These are phyloP conservation scores for Saccharomyces uvarum DNA, from an alignment of 1,139 yeast genomes.

Conservation along the genomic window DNA sequence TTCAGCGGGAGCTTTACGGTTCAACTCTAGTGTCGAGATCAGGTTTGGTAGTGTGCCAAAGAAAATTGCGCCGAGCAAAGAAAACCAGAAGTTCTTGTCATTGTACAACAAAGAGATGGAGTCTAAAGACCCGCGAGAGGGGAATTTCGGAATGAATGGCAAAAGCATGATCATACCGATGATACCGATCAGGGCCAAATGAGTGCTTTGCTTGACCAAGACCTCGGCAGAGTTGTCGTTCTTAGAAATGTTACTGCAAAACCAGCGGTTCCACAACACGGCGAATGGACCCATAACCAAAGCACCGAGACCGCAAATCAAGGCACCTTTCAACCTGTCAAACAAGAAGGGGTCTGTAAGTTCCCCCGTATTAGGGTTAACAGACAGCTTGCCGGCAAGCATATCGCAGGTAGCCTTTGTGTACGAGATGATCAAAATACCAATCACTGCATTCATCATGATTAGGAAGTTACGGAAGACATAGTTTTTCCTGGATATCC, in stretches of 20 bases:
- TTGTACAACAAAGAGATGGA: conserved; percentile 15
- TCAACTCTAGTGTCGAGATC: conserved; percentile 18
- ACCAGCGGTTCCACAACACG: conserved; percentile 21
- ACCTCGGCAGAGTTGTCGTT: conserved; percentile 12
- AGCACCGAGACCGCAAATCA: conserved; percentile 25
- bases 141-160: conserved; percentile 20
- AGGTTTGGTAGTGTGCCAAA: conserved; percentile 23
- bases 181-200: conserved; percentile 20
- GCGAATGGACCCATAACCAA: conserved; percentile 25
- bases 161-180: conserved; percentile 17
- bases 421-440: conserved; percentile 21
- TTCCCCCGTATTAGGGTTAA: conserved; percentile 24
- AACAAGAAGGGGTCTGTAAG: conserved; percentile 27
- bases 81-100: conserved; percentile 21
- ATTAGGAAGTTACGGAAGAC: conserved; percentile 12
- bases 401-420: conserved; percentile 25
- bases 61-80: conserved; percentile 16
- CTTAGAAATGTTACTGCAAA: conserved; percentile 7
- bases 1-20: conserved; percentile 20
- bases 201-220: conserved; percentile 16
- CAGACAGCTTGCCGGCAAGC: conserved; percentile 22
- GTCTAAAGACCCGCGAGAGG: conserved; percentile 7
- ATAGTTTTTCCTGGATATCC: conserved; percentile 10
- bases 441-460: conserved; percentile 11
- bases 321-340: conserved; percentile 26